Conservation (phyloP, 306 rosid genomes). For the Malus asiatica region DNA sequence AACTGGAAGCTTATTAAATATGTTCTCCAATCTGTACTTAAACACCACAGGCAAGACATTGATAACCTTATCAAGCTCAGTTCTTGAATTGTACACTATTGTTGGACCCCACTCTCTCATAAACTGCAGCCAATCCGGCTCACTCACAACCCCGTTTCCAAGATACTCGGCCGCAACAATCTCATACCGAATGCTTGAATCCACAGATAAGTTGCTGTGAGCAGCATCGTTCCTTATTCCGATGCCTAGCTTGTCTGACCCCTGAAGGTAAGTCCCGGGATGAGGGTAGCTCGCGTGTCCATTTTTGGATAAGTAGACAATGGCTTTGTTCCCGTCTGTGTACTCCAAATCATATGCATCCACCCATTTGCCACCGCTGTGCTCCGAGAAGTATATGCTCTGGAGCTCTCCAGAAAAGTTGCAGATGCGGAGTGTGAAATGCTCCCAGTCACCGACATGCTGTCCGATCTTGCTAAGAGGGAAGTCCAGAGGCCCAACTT, state of each 20-base stretch:
- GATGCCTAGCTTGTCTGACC: slow-evolving; percentile 40
- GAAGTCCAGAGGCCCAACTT: slow-evolving; percentile 43
- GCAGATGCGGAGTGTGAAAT: slow-evolving; percentile 61
- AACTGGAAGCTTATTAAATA: slow-evolving; percentile 31
- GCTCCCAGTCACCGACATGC: slow-evolving; percentile 88
- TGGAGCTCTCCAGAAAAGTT: slow-evolving; percentile 48
- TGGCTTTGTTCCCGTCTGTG: slow-evolving; percentile 39
- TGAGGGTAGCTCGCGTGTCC: slow-evolving; percentile 54
- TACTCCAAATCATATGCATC: slow-evolving; percentile 46
- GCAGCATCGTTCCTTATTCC: slow-evolving; percentile 50
- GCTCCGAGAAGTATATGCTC: slow-evolving; percentile 49
- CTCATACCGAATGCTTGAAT: slow-evolving; percentile 40
- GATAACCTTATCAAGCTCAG: slow-evolving; percentile 35
- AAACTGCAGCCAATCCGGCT: slow-evolving; percentile 50
- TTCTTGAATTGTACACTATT: slow-evolving; percentile 38
- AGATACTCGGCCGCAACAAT: slow-evolving; percentile 45
- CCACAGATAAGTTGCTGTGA: slow-evolving; percentile 26
- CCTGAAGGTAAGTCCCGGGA: slow-evolving; percentile 46
- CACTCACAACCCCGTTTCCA: slow-evolving; percentile 31
- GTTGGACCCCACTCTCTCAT: slow-evolving; percentile 61
- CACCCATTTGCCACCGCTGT: slow-evolving; percentile 54
- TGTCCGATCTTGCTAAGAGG: slow-evolving; percentile 58
- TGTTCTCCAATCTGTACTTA: slow-evolving; percentile 17
- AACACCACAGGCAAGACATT: slow-evolving; percentile 25
- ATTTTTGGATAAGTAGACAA: slow-evolving; percentile 41